These are phyloP conservation scores for Russula brevipes DNA, from an alignment of 768 basidiomycete genomes.

Conservation along the genomic window DNA sequence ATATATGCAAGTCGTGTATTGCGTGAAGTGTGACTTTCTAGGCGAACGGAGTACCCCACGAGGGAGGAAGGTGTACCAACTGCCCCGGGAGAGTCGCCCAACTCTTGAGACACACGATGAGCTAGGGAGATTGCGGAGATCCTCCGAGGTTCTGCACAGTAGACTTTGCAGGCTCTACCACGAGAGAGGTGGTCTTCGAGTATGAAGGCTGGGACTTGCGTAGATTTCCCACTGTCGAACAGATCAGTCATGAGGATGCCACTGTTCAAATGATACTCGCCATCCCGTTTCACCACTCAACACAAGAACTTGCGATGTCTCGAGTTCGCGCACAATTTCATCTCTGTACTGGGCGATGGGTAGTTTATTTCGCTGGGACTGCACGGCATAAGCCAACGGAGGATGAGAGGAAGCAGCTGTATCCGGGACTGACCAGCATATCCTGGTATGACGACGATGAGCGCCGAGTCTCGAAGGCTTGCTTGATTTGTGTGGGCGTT, in stretches of 20 bases:
- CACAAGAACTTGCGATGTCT: constrained; percentile 77
- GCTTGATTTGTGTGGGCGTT: constrained; percentile 47
- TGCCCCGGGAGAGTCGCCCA: constrained; percentile 77
- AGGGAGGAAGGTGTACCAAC: constrained; percentile 75
- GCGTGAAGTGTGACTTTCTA: constrained; percentile 80
- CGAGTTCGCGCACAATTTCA: constrained; percentile 63
- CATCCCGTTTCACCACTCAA: constrained; percentile 81
- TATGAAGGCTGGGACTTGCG: constrained; percentile 91
- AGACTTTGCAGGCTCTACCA: constrained; percentile 84
- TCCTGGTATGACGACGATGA: constrained; percentile 66
- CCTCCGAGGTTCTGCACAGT: constrained; percentile 90
- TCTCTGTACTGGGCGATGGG: constrained; percentile 84
- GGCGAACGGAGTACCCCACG: constrained; percentile 90
- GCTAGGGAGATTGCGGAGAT: constrained; percentile 96
- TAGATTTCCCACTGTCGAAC: constrained; percentile 80
- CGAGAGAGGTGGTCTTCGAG: constrained; percentile 81
- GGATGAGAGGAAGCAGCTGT: background rate
- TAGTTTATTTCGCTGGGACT: constrained; percentile 70
- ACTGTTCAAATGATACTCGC: constrained; percentile 33
- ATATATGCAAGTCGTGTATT: constrained; percentile 80
- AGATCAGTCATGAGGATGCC: background rate
- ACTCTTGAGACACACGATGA: constrained; percentile 87
- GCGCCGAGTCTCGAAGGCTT: constrained; percentile 57
- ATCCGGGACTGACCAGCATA: constrained; percentile 68
- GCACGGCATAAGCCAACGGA: constrained; percentile 11